phyloP scores from a whole-genome alignment of 169 alveolate genomes.

The Babesia microti region DNA sequence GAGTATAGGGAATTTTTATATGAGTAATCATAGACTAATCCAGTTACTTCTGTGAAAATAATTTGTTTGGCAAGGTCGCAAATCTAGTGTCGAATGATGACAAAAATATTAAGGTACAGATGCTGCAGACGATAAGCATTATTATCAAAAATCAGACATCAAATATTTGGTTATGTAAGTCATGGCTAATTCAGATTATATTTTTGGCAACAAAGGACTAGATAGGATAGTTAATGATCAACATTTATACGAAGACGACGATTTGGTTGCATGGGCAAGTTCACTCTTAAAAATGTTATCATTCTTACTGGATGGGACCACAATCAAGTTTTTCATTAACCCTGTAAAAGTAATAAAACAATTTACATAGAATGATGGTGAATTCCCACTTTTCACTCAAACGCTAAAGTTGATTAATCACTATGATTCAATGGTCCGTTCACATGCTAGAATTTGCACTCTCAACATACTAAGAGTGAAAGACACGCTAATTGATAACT shows the following conservation, averaged over 20 bases:
- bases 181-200: slow-evolving; percentile 10
- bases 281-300: slow-evolving; percentile 36
- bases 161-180: slow-evolving; percentile 25
- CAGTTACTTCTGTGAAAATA: slow-evolving; percentile 47
- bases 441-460: slow-evolving; percentile 36
- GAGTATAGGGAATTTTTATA: too few species aligned
- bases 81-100: slow-evolving; percentile 22
- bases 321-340: slow-evolving; percentile 38
- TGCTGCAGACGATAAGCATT: slow-evolving; percentile 44
- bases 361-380: slow-evolving; percentile 11
- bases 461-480: slow-evolving; percentile 26
- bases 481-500: not conserved
- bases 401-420: slow-evolving; percentile 20
- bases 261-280: slow-evolving; percentile 44
- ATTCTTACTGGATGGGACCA: slow-evolving; percentile 18
- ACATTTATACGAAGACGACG: slow-evolving; percentile 34
- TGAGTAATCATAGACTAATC: not conserved
- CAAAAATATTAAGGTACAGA: slow-evolving; percentile 24
- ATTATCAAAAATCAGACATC: slow-evolving; percentile 24
- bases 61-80: slow-evolving; percentile 35
- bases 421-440: slow-evolving; percentile 41
- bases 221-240: slow-evolving; percentile 24
- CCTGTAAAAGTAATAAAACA: slow-evolving; percentile 4
- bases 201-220: slow-evolving; percentile 36
- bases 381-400: slow-evolving; percentile 36